Evolutionary conservation across 176 grass and related monocot species (phyloP).

Genomic region (Microstegium vimineum): DNA sequence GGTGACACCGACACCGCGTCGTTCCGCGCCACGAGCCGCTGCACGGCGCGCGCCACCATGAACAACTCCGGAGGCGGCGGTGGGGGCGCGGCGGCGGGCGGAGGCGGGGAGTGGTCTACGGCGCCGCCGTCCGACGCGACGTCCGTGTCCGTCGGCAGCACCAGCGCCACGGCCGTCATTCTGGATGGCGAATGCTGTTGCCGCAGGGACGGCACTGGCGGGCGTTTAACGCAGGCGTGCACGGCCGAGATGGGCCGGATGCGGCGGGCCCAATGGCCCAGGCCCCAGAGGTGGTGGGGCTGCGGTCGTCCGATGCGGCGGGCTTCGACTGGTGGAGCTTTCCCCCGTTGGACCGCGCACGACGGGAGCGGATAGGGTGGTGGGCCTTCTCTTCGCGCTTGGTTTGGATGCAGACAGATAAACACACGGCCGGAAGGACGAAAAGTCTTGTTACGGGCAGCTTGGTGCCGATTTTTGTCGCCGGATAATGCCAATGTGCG

Average conservation of each 20-base stretch:
- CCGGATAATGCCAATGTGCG: neutral
- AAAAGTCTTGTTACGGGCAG: neutral
- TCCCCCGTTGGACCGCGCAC: neutral
- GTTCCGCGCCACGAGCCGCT: slow-evolving; percentile 80
- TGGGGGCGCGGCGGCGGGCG: neutral
- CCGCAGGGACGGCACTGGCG: neutral
- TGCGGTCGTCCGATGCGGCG: slow-evolving; percentile 10
- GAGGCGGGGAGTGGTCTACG: neutral
- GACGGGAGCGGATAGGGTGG: neutral
- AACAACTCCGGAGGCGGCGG: slow-evolving; percentile 34
- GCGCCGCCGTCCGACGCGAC: neutral
- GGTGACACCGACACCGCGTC: slow-evolving; percentile 42
- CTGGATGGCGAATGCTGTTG: neutral
- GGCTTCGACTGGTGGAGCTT: slow-evolving; percentile 20
- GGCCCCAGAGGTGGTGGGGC: neutral
- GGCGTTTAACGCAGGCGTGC: neutral
- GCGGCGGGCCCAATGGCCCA: neutral
- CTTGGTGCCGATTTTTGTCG: neutral
- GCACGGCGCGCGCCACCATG: slow-evolving; percentile 49
- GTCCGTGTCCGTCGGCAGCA: neutral
- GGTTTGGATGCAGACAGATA: neutral
- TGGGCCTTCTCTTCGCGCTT: no score
- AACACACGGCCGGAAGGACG: neutral
- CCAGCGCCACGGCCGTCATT: neutral
- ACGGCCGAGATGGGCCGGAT: neutral